These are phyloP conservation scores for Kodamaea derodonti DNA, from an alignment of 1,139 yeast species.

Conservation along the genomic window DNA sequence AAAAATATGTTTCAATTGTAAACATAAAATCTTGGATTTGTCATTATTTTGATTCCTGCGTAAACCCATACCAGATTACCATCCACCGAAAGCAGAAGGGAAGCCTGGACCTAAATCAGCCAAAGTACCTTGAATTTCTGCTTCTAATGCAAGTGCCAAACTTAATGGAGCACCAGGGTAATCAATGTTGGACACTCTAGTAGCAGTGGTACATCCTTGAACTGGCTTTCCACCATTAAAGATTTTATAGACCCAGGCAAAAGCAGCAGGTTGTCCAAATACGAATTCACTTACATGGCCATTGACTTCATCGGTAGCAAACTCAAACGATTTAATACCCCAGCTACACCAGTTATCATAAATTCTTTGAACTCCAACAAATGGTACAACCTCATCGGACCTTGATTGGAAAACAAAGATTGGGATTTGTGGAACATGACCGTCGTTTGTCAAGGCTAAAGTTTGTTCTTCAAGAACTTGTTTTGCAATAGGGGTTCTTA, in stretches of 20 bases:
- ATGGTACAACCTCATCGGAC: constrained; percentile 28
- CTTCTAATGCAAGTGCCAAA: not conserved
- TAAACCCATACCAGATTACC: too few species aligned
- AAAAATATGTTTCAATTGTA: too few species aligned
- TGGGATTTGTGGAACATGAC: constrained; percentile 26
- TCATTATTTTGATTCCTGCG: too few species aligned
- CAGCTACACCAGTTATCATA: constrained; percentile 29
- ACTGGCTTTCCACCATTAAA: constrained; percentile 15
- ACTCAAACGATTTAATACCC: constrained; percentile 14
- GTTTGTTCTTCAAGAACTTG: constrained; percentile 14
- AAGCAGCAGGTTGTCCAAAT: constrained; percentile 17
- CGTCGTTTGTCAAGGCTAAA: constrained; percentile 19
- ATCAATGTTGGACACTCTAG: constrained; percentile 5
- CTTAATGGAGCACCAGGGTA: constrained; percentile 5
- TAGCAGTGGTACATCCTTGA: constrained; percentile 4
- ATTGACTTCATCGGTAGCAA: constrained; percentile 6
- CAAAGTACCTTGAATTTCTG: not conserved
- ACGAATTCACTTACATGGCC: constrained; percentile 12
- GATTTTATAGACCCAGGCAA: constrained; percentile 15
- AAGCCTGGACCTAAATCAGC: constrained; percentile 1
- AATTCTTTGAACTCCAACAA: constrained; percentile 18
- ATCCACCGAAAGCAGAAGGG: too few species aligned
- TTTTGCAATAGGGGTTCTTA: constrained; percentile 12
- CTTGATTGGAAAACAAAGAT: constrained; percentile 31
- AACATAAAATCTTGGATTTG: too few species aligned